Percentiles rank a stretch among this genome's conserved stretches.
These are phyloP conservation scores for Acanthamoeba triangularis DNA, from an alignment of 208 protist genomes.

Conservation along the genomic window DNA sequence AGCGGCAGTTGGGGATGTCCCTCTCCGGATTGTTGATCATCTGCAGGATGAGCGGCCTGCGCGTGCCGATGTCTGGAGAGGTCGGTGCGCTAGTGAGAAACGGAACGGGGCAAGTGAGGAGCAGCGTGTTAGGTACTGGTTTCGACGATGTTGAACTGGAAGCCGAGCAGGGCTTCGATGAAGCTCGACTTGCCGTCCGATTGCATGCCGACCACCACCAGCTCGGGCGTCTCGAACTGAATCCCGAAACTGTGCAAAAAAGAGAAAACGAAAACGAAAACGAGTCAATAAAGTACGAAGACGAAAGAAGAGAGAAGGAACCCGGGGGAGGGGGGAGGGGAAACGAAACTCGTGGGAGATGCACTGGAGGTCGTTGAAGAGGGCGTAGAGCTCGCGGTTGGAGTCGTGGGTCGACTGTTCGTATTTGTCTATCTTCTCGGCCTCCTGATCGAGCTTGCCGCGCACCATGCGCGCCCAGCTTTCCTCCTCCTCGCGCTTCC, in stretches of 20 bases:
- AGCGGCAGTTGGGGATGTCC: slow-evolving; percentile 83
- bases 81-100: neutral
- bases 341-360: slow-evolving; percentile 86
- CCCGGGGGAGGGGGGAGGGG: neutral
- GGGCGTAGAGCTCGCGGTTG: slow-evolving; percentile 86
- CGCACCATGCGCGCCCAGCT: slow-evolving; percentile 75
- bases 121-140: slow-evolving; percentile 42
- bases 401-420: slow-evolving; percentile 54
- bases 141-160: slow-evolving; percentile 90
- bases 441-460: slow-evolving; percentile 80
- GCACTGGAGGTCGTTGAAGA: slow-evolving; percentile 89
- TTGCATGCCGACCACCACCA: slow-evolving; percentile 91
- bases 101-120: too few species aligned
- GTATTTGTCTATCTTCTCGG: slow-evolving; percentile 78
- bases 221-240: slow-evolving; percentile 86
- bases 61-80: slow-evolving; percentile 85
- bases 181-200: slow-evolving; percentile 90
- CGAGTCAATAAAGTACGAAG: neutral
- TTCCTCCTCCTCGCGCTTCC: slow-evolving; percentile 82
- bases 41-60: slow-evolving; percentile 88
- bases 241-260: slow-evolving; percentile 84
- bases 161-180: slow-evolving; percentile 89
- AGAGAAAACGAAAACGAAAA: neutral
- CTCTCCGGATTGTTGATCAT: slow-evolving; percentile 88
- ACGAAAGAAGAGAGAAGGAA: neutral